These are phyloP conservation scores for Infundibulicybe gibba DNA, from an alignment of 768 basidiomycete genomes.

Conservation along the genomic window DNA sequence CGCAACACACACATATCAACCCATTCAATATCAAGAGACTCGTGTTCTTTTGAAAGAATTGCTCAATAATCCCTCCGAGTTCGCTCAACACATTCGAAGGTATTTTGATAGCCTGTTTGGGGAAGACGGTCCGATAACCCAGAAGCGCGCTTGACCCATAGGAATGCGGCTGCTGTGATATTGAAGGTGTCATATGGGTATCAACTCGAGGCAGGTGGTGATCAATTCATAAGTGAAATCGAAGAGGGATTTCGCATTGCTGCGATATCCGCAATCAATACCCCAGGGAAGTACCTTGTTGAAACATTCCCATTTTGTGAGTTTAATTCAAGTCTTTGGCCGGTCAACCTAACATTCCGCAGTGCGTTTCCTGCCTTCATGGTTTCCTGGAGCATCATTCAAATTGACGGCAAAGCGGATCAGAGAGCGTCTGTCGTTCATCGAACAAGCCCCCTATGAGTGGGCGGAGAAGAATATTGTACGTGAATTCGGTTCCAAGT, in stretches of 20 bases:
- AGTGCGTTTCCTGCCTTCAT: too few species aligned
- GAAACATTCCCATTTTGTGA: too few species aligned
- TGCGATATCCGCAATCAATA: neutral
- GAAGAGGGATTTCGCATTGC: neutral
- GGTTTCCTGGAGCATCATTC: too few species aligned
- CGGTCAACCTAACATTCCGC: neutral
- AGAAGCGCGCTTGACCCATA: neutral
- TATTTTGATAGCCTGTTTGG: neutral
- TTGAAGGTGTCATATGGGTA: neutral
- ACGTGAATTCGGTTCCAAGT: too few species aligned
- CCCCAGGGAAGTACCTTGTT: neutral
- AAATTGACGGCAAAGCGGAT: too few species aligned
- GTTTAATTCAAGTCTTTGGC: neutral
- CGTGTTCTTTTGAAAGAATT: neutral
- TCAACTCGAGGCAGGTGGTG: neutral
- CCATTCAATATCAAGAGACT: too few species aligned
- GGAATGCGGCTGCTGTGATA: too few species aligned
- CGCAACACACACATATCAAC: too few species aligned
- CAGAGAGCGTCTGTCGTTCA: too few species aligned
- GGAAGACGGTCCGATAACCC: neutral
- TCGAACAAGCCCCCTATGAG: too few species aligned
- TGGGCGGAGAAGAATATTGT: too few species aligned
- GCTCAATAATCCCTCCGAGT: neutral
- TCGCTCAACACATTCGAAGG: too few species aligned
- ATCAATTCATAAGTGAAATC: neutral